Evolutionary conservation across 768 basidiomycete species (phyloP), one percentile per base, ranked within the genome.

Genomic region (Tulasnella sp.): DNA sequence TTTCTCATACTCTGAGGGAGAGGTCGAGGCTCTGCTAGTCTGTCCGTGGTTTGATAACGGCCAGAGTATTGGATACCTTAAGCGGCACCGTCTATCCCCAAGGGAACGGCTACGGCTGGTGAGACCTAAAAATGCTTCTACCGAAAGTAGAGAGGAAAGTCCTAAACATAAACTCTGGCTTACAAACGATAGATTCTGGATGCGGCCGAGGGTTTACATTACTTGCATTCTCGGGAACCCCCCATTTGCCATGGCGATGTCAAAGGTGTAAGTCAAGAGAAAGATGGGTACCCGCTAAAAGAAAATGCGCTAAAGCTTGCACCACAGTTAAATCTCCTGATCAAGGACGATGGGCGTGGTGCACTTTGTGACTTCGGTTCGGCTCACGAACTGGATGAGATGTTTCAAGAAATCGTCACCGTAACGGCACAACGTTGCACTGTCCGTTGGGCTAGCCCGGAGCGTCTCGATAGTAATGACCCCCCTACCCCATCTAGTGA

Each of bases 211-310:
- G 77, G 77, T 7, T n/a, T 78, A 8, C n/a, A 28, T 28, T 78
- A 78, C n/a, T 58, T 78, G 50, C 77, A 78, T 64, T 54, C 37
- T 18, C 18, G 50, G 1, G 41, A 31, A 8, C 77, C 77, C 22
- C 77, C 77, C 3, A 69, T 78, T n/a, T 78, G 77, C 42, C 77
- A 78, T 28, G 77, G 77, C 34, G 77, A 78, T 54, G 31, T 78
- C 24, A 78, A 78, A 64, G 54, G 54, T n/a, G 77, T 78, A 78
- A 24, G 77, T 69, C 2, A 9, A 46, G 14, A 11, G 16, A 5
- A 46, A 1, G 14, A 46, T 46, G 16, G 7, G 44, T 46, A 46
- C 9, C 14, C 11, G 14, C 44, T 16, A 46, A 46, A 16, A n/a
- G n/a, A n/a, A n/a, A 46, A 46, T 11, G 16, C 14, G 14, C 44